A percentile compares a stretch with the other conserved stretches of the same genome.
Evolutionary conservation across 176 grass and related monocot species (phyloP).

Genomic region (Otatea glauca): DNA sequence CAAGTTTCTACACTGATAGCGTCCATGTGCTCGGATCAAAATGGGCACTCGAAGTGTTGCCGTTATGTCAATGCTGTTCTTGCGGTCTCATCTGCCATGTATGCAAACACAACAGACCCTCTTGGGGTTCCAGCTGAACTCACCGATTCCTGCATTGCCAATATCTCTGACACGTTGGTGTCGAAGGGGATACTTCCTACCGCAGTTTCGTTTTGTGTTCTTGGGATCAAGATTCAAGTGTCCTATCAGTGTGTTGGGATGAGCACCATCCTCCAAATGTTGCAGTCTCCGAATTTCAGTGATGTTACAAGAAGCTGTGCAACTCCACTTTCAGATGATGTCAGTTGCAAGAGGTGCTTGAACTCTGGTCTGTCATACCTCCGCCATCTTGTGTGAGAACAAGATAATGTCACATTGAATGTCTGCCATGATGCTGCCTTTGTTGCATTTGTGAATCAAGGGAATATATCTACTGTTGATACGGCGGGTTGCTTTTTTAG

Average conservation of each 20-base stretch:
- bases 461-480: constrained; percentile 68
- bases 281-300: constrained; percentile 77
- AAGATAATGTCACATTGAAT: constrained; percentile 90
- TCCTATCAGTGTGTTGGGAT: constrained; percentile 83
- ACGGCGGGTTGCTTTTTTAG: constrained; percentile 79
- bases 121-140: constrained; percentile 73
- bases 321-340: constrained; percentile 50
- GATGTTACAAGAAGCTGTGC: constrained; percentile 77
- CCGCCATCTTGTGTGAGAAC: constrained; percentile 75
- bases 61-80: constrained; percentile 90
- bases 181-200: constrained; percentile 61
- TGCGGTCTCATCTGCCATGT: constrained; percentile 74
- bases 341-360: constrained; percentile 86
- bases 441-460: constrained; percentile 78
- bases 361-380: constrained; percentile 92
- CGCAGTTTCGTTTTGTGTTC: constrained; percentile 71
- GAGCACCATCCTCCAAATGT: constrained; percentile 74
- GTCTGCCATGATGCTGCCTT: constrained; percentile 90
- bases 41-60: constrained; percentile 72
- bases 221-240: constrained; percentile 83
- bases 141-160: constrained; percentile 62
- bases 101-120: constrained; percentile 69
- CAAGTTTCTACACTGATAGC: constrained; percentile 61
- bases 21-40: constrained; percentile 76
- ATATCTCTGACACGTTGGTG: constrained; percentile 68